Conservation (phyloP, 1,284 basidiomycete genomes). For the Stereum hirsutum region DNA sequence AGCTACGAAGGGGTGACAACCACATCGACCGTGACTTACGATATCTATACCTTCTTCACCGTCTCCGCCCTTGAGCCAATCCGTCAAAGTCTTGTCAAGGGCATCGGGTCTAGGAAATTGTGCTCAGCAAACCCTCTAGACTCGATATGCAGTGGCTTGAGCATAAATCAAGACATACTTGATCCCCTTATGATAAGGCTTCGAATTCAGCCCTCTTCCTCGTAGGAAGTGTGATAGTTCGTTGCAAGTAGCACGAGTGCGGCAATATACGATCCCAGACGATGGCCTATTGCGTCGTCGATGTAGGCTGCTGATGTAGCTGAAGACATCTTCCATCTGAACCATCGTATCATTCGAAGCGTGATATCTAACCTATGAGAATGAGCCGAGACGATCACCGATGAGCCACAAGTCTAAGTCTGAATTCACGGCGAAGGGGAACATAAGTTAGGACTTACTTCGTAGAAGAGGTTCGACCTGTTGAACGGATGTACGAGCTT, state of each 20-base stretch:
- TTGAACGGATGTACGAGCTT: slow-evolving; percentile 75
- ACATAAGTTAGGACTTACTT: slow-evolving; percentile 45
- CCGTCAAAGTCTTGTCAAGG: slow-evolving; percentile 50
- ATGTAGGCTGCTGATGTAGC: slow-evolving; percentile 58
- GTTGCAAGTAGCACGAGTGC: slow-evolving; percentile 57
- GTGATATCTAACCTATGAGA: slow-evolving; percentile 48
- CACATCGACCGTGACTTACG: slow-evolving; percentile 36
- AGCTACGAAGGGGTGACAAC: too few species aligned
- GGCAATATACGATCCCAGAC: slow-evolving; percentile 78
- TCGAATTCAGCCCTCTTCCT: slow-evolving; percentile 56
- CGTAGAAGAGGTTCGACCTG: slow-evolving; percentile 73
- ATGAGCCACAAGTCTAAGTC: too few species aligned
- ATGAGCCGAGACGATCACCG: too few species aligned
- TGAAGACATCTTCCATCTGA: slow-evolving; percentile 55
- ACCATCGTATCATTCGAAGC: slow-evolving; percentile 35
- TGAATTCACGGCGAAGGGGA: not conserved
- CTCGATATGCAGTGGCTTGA: too few species aligned
- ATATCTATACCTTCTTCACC: slow-evolving; percentile 48
- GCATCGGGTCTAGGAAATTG: slow-evolving; percentile 38
- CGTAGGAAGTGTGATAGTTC: slow-evolving; percentile 55
- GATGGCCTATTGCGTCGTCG: slow-evolving; percentile 48
- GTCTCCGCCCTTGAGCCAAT: slow-evolving; percentile 50
- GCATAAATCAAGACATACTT: too few species aligned
- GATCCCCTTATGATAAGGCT: slow-evolving; percentile 70
- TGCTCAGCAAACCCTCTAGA: too few species aligned